These are phyloP conservation scores for Cynanchum wilfordii DNA, from an alignment of 257 asterid genomes.

Conservation along the genomic window DNA sequence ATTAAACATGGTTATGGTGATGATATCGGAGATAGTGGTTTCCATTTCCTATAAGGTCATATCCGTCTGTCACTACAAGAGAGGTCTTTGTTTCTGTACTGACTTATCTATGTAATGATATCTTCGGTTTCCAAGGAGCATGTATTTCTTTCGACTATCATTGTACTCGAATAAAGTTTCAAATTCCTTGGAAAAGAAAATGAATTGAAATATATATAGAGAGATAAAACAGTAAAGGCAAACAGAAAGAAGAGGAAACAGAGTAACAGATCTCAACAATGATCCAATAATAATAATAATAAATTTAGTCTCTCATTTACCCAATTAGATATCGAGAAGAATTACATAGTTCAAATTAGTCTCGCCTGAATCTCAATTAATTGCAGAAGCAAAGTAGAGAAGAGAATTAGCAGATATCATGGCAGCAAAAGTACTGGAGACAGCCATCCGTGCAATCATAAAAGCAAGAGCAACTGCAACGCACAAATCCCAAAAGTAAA, in stretches of 20 bases:
- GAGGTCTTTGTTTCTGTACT: not conserved
- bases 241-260: not conserved
- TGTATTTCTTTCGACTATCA: not conserved
- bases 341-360: not conserved
- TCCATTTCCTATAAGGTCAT: too few relatives aligned
- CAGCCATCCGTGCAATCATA: constrained; percentile 50
- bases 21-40: too few relatives aligned
- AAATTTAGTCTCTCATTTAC: not conserved
- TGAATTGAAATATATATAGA: not conserved
- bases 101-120: not conserved
- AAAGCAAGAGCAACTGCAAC: constrained; percentile 62
- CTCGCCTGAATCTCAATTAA: not conserved
- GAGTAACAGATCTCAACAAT: not conserved
- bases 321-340: not conserved
- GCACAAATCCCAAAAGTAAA: constrained; percentile 3
- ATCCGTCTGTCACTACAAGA: not conserved
- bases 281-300: not conserved
- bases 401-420: constrained; percentile 30
- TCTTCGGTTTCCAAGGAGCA: not conserved
- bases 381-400: not conserved
- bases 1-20: too few relatives aligned
- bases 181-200: not conserved
- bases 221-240: not conserved
- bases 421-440: constrained; percentile 50
- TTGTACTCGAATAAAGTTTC: too few relatives aligned